Conservation (phyloP, 768 basidiomycete species). For the Mycena alexandri region DNA sequence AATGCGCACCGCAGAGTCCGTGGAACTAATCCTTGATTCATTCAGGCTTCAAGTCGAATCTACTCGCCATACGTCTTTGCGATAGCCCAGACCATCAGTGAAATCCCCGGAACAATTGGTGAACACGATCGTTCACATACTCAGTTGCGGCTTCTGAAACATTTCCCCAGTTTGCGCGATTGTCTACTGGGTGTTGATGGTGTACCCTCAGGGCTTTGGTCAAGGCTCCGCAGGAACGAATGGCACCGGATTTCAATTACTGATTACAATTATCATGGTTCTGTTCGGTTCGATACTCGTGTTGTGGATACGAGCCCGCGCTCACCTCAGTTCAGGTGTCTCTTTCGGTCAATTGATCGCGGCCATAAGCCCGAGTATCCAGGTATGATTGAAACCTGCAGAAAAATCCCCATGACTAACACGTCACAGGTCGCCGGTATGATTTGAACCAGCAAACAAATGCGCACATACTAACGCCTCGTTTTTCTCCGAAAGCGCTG, state of each 20-base stretch:
- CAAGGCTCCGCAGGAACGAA: slow-evolving; percentile 56
- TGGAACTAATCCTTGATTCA: too few species aligned
- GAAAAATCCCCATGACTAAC: slow-evolving; percentile 39
- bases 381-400: slow-evolving; percentile 50
- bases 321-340: slow-evolving; percentile 54
- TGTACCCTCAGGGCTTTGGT: slow-evolving; percentile 78
- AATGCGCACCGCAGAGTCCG: too few species aligned
- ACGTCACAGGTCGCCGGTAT: slow-evolving; percentile 61
- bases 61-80: slow-evolving; percentile 91
- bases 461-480: too few species aligned
- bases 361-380: slow-evolving; percentile 80
- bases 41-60: slow-evolving; percentile 75
- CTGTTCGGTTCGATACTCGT: slow-evolving; percentile 48
- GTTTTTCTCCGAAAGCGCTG: slow-evolving; percentile 54
- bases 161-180: slow-evolving; percentile 77
- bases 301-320: slow-evolving; percentile 28
- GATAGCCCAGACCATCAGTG: slow-evolving; percentile 83
- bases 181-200: slow-evolving; percentile 83
- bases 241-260: slow-evolving; percentile 79
- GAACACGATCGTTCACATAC: background rate
- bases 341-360: slow-evolving; percentile 81
- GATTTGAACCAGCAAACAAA: too few species aligned
- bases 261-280: slow-evolving; percentile 79
- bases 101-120: slow-evolving; percentile 64
- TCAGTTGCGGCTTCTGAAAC: background rate